Evolutionary conservation across 208 protist genomes (phyloP).

Genomic region (Trypanosoma lewisi): DNA sequence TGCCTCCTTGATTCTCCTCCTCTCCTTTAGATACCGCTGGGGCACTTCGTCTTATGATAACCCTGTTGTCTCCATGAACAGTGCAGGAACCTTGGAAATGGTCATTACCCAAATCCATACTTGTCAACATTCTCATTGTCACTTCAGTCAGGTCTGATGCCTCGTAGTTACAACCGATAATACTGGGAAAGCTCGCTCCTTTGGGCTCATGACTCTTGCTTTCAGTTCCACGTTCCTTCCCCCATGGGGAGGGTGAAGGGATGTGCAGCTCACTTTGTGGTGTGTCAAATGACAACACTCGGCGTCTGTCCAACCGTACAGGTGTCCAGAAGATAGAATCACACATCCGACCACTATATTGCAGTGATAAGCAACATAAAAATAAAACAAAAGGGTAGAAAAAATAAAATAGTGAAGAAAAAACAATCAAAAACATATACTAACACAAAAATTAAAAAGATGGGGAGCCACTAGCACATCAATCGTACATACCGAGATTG

Average conservation of each 20-base stretch:
- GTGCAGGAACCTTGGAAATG: too few relatives aligned
- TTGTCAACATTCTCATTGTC: too few relatives aligned
- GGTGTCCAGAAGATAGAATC: slow-evolving; percentile 2
- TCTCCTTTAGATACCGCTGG: neutral
- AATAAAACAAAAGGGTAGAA: neutral
- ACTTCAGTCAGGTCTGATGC: too few relatives aligned
- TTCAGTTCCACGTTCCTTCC: neutral
- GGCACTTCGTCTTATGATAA: neutral
- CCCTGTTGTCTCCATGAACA: too few relatives aligned
- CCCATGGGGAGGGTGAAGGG: slow-evolving; percentile 5
- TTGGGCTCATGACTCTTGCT: neutral
- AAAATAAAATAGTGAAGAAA: slow-evolving; percentile 3
- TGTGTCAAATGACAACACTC: neutral
- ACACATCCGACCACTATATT: neutral
- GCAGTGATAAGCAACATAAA: neutral
- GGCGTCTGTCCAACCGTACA: neutral
- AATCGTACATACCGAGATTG: neutral
- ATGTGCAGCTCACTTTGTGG: slow-evolving; percentile 20
- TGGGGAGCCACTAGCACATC: neutral
- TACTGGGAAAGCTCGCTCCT: too few relatives aligned
- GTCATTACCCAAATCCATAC: too few relatives aligned
- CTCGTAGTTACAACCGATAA: too few relatives aligned
- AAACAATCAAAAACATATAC: neutral
- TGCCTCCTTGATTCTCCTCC: neutral
- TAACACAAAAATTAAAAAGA: neutral